Evolutionary conservation across 371 early-diverging fungal genomes (phyloP).

Genomic region (Mucor racemosus): DNA sequence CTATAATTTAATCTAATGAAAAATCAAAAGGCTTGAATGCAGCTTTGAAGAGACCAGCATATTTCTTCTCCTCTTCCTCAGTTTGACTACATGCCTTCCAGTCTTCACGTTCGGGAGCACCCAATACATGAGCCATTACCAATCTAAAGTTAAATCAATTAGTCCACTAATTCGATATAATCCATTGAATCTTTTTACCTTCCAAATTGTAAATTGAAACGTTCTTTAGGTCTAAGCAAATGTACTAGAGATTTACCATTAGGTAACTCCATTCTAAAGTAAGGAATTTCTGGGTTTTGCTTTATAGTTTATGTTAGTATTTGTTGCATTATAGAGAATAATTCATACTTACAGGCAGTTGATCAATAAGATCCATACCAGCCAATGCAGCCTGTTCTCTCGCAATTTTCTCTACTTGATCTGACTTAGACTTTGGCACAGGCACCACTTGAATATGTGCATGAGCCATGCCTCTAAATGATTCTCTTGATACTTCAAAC

Average conservation of each 20-base stretch:
- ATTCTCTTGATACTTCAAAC: constrained; percentile 71
- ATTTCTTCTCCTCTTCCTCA: constrained; percentile 65
- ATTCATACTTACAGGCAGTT: constrained; percentile 48
- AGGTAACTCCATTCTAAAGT: constrained; percentile 71
- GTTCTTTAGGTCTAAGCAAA: constrained; percentile 45
- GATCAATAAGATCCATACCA: constrained; percentile 41
- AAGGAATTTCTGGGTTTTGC: constrained; percentile 46
- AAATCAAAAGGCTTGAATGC: constrained; percentile 65
- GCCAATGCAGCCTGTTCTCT: constrained; percentile 42
- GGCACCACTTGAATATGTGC: constrained; percentile 72
- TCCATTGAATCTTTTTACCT: constrained; percentile 40
- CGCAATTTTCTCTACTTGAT: constrained; percentile 37
- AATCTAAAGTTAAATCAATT: constrained; percentile 39
- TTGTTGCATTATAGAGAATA: neutral
- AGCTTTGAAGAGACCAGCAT: constrained; percentile 53
- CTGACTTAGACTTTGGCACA: constrained; percentile 42
- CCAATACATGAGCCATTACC: constrained; percentile 65
- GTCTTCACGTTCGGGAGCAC: constrained; percentile 64
- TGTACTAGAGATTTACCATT: constrained; percentile 53
- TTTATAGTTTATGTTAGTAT: constrained; percentile 4
- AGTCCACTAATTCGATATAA: neutral
- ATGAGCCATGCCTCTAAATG: constrained; percentile 53
- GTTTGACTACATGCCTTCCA: constrained; percentile 74
- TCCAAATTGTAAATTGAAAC: constrained; percentile 77
- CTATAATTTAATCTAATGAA: neutral